phyloP scores from a whole-genome alignment of 1,284 basidiomycete species.

The Golubevia sp. region DNA sequence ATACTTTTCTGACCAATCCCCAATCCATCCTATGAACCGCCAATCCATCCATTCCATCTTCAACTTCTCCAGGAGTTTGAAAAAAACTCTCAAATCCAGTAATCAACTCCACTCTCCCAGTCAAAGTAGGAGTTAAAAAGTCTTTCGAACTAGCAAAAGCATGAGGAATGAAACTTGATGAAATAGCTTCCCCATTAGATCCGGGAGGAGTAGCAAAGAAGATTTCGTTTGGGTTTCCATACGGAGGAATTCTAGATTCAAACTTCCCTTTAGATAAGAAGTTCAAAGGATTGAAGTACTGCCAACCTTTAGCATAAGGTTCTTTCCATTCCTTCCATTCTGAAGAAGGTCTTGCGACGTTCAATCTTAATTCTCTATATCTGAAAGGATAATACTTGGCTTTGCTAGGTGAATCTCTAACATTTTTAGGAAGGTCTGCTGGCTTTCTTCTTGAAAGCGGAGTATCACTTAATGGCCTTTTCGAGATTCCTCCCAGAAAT shows the following conservation, averaged over 20 bases:
- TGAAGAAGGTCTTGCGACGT: conserved; percentile 32
- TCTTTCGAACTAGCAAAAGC: conserved; percentile 32
- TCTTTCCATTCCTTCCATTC: conserved; percentile 26
- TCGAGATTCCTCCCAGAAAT: conserved; percentile 27
- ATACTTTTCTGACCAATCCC: conserved; percentile 26
- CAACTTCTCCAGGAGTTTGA: conserved; percentile 34
- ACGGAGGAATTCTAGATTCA: conserved; percentile 7
- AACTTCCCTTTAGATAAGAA: conserved; percentile 20
- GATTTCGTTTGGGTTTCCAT: conserved; percentile 29
- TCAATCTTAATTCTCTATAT: conserved; percentile 32
- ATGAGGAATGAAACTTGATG: background rate
- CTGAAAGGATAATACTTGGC: conserved; percentile 31
- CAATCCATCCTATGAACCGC: conserved; percentile 34
- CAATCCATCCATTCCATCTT: conserved; percentile 41
- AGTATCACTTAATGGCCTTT: conserved; percentile 14
- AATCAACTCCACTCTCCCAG: conserved; percentile 30
- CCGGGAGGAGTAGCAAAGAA: conserved; percentile 30
- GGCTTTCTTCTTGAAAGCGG: conserved; percentile 28
- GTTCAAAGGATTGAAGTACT: conserved; percentile 43
- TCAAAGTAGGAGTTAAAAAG: conserved; percentile 27
- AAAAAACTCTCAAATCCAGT: conserved; percentile 38
- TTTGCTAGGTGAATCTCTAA: conserved; percentile 6
- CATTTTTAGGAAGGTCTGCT: conserved; percentile 20
- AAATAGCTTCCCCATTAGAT: conserved; percentile 22
- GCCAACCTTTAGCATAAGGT: conserved; percentile 33